Evolutionary conservation across 2,329 filamentous ascomycete genomes (phyloP).

Genomic region (Phialophora tarda): DNA sequence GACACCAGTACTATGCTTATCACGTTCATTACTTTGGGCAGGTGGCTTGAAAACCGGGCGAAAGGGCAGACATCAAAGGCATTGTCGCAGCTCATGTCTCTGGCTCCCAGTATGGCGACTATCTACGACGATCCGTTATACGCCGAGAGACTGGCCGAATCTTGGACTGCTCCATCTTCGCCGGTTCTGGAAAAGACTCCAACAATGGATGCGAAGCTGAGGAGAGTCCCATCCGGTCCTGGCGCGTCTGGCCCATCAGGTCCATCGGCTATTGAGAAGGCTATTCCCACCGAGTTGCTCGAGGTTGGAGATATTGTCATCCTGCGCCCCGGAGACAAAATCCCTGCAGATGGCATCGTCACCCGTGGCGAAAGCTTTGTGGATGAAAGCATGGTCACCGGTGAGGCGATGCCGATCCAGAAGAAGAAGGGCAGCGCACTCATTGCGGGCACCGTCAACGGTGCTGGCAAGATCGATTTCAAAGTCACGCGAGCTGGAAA

Average conservation of each 20-base stretch:
- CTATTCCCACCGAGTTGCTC: slow-evolving; percentile 92
- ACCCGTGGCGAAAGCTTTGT: slow-evolving; percentile 90
- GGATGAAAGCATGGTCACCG: slow-evolving; percentile 98
- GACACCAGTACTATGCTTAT: slow-evolving; percentile 99
- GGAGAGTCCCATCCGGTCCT: slow-evolving; percentile 20
- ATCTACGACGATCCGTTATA: slow-evolving; percentile 96
- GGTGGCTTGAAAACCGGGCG: slow-evolving; percentile 90
- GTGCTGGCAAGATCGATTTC: slow-evolving; percentile 88
- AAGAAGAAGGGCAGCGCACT: slow-evolving; percentile 80
- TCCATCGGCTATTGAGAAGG: slow-evolving; percentile 71
- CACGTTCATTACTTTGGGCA: slow-evolving; percentile 88
- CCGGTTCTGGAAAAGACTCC: slow-evolving; percentile 52
- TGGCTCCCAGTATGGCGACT: slow-evolving; percentile 94
- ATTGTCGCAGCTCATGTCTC: slow-evolving; percentile 89
- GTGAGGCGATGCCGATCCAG: slow-evolving; percentile 92
- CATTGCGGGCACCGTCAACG: slow-evolving; percentile 95
- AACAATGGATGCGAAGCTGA: slow-evolving; percentile 43
- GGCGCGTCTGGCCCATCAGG: slow-evolving; percentile 22
- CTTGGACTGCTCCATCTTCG: slow-evolving; percentile 62
- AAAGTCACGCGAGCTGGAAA: slow-evolving; percentile 89
- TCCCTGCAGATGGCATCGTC: slow-evolving; percentile 87
- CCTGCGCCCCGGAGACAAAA: slow-evolving; percentile 92
- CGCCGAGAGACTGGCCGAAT: slow-evolving; percentile 85
- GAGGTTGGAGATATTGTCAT: slow-evolving; percentile 94
- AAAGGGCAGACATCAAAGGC: slow-evolving; percentile 97